Evolutionary conservation across 257 asterid genomes (phyloP).

Genomic region (Solanum dulcamara): DNA sequence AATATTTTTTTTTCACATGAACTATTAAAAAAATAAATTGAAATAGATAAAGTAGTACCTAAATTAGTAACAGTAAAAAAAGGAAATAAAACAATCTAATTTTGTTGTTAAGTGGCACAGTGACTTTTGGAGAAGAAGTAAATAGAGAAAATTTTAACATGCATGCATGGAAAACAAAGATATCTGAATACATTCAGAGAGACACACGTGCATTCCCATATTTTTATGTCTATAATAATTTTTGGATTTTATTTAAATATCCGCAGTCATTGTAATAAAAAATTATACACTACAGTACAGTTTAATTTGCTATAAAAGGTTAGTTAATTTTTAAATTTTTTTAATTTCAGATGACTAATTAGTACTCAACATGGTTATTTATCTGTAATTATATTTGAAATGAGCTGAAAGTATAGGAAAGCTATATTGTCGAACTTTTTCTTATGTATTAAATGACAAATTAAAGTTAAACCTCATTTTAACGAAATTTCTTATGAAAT

Average conservation of each 20-base stretch:
- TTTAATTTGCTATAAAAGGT: not conserved
- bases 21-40: too few relatives aligned
- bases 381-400: not conserved
- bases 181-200: not conserved
- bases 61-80: not conserved
- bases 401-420: not conserved
- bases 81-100: not conserved
- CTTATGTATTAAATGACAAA: not conserved
- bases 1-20: too few relatives aligned
- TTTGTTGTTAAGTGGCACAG: not conserved
- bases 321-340: not conserved
- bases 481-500: not conserved
- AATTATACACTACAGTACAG: not conserved
- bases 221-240: not conserved
- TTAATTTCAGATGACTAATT: not conserved
- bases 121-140: not conserved
- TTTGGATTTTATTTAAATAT: not conserved
- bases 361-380: not conserved
- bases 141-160: not conserved
- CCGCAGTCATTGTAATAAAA: not conserved
- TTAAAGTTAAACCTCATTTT: not conserved
- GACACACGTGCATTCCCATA: constrained; percentile 12
- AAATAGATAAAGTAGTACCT: not conserved
- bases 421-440: not conserved
- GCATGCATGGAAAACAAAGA: not conserved